These are phyloP conservation scores for Bacterosira constricta DNA, from an alignment of 108 stramenopile genomes.

Conservation along the genomic window DNA sequence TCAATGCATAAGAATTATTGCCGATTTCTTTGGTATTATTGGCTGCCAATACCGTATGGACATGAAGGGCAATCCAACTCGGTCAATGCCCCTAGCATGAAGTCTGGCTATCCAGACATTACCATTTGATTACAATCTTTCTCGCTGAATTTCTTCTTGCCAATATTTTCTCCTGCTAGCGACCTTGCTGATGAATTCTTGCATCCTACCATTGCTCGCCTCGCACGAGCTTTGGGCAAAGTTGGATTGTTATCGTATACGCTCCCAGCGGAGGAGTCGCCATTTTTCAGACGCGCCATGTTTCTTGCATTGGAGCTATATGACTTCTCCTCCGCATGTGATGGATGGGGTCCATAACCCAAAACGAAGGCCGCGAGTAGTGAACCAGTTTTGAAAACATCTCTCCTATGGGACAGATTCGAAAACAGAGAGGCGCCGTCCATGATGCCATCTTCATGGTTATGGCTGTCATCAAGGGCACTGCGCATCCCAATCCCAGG, in stretches of 20 bases:
- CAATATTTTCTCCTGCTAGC: conserved; percentile 44
- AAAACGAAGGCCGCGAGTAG: not conserved
- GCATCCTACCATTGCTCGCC: conserved; percentile 68
- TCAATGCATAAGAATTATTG: no score
- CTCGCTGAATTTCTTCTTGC: conserved; percentile 20
- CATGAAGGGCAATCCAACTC: conserved; percentile 67
- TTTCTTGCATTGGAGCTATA: conserved; percentile 63
- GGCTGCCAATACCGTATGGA: conserved; percentile 57
- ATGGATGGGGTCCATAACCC: not conserved
- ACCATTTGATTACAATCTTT: conserved; percentile 58
- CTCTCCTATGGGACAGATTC: not conserved
- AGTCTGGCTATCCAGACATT: conserved; percentile 54
- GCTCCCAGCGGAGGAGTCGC: conserved; percentile 58
- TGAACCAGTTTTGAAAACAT: conserved; percentile 11
- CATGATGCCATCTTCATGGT: no score
- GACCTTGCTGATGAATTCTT: conserved; percentile 46
- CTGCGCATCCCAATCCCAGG: no score
- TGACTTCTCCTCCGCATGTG: conserved; percentile 26
- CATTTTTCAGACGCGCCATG: conserved; percentile 49
- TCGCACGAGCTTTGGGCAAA: conserved; percentile 36
- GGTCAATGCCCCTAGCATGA: conserved; percentile 61
- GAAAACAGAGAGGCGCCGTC: no score
- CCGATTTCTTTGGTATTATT: no score
- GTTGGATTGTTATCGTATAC: conserved; percentile 65
- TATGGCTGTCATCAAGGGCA: no score